Percentiles rank a stretch among this genome's conserved stretches.
phyloP scores from a whole-genome alignment of 805 yeast species.

The Yarrowia phangngaensis region DNA sequence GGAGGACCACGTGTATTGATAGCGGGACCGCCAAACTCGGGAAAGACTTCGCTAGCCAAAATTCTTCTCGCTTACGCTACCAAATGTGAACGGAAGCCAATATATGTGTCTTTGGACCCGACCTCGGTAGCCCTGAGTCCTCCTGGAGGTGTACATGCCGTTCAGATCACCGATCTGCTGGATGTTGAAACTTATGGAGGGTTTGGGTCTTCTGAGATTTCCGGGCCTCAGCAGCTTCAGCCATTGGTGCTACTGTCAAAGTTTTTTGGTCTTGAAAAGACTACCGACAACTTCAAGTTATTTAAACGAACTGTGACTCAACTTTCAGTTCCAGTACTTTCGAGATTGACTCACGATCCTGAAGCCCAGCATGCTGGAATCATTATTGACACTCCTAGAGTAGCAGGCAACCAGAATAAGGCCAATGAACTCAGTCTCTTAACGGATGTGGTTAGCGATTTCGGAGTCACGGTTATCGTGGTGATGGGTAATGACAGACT shows the following conservation, averaged over 20 bases:
- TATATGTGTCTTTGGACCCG: constrained; percentile 78
- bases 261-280: constrained; percentile 65
- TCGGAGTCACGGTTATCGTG: constrained; percentile 56
- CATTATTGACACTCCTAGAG: constrained; percentile 70
- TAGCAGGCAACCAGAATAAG: constrained; percentile 34
- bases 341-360: constrained; percentile 51
- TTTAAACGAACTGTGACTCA: constrained; percentile 51
- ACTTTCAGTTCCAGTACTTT: constrained; percentile 47
- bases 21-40: constrained; percentile 67
- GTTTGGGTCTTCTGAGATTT: constrained; percentile 74
- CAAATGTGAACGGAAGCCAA: constrained; percentile 63
- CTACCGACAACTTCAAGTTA: constrained; percentile 53
- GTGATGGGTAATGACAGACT: constrained; percentile 76
- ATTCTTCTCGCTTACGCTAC: constrained; percentile 70
- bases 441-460: constrained; percentile 55
- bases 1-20: constrained; percentile 58
- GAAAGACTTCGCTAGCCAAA: constrained; percentile 74
- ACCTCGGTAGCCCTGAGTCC: constrained; percentile 61
- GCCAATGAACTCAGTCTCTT: constrained; percentile 47
- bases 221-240: constrained; percentile 49
- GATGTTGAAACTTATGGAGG: constrained; percentile 64
- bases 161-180: constrained; percentile 73
- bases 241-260: constrained; percentile 89
- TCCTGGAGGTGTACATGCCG: constrained; percentile 83
- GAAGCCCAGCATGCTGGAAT: constrained; percentile 49